Conservation (phyloP, 176 grass and related monocot species). For the Ananas comosus region DNA sequence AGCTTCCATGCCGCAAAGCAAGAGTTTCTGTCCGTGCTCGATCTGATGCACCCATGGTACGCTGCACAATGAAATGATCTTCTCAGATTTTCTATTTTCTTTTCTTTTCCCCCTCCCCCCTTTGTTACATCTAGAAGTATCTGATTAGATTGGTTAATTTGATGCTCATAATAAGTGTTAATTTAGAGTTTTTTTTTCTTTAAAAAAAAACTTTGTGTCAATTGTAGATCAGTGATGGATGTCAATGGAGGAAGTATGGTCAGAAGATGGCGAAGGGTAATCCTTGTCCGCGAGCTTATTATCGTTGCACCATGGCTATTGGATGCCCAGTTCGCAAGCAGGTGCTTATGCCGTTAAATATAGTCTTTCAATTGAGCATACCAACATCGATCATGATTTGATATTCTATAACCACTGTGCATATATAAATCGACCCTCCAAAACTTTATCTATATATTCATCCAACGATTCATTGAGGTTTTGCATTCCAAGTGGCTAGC, state of each 20-base stretch:
- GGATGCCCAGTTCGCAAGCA: slow-evolving; percentile 20
- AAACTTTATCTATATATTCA: no score
- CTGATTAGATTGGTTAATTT: background rate
- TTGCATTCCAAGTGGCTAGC: no score
- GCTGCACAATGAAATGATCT: background rate
- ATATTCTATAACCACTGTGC: no score
- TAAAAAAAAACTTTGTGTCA: background rate
- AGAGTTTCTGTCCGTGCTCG: slow-evolving; percentile 22
- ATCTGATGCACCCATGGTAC: slow-evolving; percentile 20
- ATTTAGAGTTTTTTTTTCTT: background rate
- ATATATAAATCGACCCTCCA: no score
- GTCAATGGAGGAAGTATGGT: slow-evolving; percentile 26
- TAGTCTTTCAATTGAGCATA: background rate
- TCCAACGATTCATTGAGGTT: no score
- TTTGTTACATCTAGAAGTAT: background rate
- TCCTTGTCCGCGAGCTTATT: slow-evolving; percentile 22
- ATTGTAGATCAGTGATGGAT: slow-evolving; percentile 15
- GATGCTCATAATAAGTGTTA: background rate
- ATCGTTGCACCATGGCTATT: slow-evolving; percentile 20
- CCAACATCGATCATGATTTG: no score
- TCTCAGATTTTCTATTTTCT: no score
- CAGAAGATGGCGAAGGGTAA: slow-evolving; percentile 27
- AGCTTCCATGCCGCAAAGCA: slow-evolving; percentile 2
- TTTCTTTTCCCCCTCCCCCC: no score
- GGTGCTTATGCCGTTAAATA: background rate